Base-by-base conservation (phyloP, 805 yeast genomes). In the fission yeast (Schizosaccharomyces pombe) region DNA sequence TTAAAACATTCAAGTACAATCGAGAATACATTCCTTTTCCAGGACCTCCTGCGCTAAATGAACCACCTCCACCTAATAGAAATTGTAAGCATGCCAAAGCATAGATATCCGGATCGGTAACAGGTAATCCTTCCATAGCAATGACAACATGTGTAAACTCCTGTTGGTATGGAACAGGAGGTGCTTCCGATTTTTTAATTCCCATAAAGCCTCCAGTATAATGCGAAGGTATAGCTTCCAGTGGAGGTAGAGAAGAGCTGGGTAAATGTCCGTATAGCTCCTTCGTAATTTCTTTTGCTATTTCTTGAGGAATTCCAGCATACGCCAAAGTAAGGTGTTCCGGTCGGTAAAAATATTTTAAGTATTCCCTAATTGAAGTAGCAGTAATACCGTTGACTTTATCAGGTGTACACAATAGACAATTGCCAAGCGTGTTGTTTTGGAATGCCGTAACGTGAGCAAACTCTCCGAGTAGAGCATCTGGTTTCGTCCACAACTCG, bases 11-110 rank as follows among this genome's bases (percentile, higher is more conserved):
- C 0, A 95, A 85, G 70, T 86, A 91, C 26, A 93, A 75, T 57
- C 97, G 75, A 3, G 95, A 85, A 65, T 86, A 91, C 97, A 91
- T 87, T 3, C 98, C 98, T 67, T 91, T 91, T 55, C 98, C 98
- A 16, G 98, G 98, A 0, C 98, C 98, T 59, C 98, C 98, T 8
- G 98, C 97, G 19, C 93, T 80, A 64, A 91, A 91, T 1, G 97
- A 86, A 4, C 95, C 94, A 56, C 97, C 98, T 37, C 97, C 96
- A 47, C 98, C 98, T 12, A 91, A 70, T 24, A 89, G 71, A 57
- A 87, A 85, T 65, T 91, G 97, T 56, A 91, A 71, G 1, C 86
- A 79, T 1, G 97, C 95, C 40, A 86, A 70, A 1, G 94, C 93
- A 62, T 91, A 91, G 47, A 87, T 78, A 61, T 91, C 96, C 19